Percentiles rank a stretch among this genome's conserved stretches.
These are phyloP conservation scores for Chrysoporthe austroafricana DNA, from an alignment of 2,329 filamentous ascomycete species.

Conservation along the genomic window DNA sequence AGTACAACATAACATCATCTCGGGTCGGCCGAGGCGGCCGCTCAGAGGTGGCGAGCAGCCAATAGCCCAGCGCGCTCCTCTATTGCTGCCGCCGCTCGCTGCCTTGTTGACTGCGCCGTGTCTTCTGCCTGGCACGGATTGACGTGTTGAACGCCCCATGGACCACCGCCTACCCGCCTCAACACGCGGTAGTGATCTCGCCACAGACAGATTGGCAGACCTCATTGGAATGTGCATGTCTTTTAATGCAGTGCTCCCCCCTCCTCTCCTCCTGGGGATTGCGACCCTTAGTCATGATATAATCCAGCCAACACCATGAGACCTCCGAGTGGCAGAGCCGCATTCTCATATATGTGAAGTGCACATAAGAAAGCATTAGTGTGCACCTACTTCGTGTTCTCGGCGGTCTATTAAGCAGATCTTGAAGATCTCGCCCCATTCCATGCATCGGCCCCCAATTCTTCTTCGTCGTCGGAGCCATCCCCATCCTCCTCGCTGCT, in stretches of 20 bases:
- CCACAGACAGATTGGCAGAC: neutral
- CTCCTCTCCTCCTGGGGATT: neutral
- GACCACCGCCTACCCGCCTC: neutral
- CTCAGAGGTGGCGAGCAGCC: neutral
- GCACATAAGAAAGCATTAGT: neutral
- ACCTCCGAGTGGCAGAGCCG: conserved; percentile 10
- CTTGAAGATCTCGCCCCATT: neutral
- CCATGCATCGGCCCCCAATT: neutral
- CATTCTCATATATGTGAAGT: conserved; percentile 19
- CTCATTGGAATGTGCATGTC: neutral
- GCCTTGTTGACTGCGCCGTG: neutral
- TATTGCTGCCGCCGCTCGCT: neutral
- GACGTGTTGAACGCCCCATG: neutral
- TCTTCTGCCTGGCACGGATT: neutral
- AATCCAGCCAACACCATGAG: conserved; percentile 12
- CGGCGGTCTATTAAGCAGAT: neutral
- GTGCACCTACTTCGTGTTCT: neutral
- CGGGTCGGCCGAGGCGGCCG: conserved; percentile 4
- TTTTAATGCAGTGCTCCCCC: neutral
- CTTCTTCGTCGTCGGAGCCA: conserved; percentile 7
- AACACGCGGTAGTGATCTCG: neutral
- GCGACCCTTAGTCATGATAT: conserved; percentile 1
- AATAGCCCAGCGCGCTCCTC: neutral
- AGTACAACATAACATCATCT: conserved; percentile 6
- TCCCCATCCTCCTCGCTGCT: conserved; percentile 10